Conservation (phyloP, 1,284 basidiomycete species). For the Rhodotorula sp. region DNA sequence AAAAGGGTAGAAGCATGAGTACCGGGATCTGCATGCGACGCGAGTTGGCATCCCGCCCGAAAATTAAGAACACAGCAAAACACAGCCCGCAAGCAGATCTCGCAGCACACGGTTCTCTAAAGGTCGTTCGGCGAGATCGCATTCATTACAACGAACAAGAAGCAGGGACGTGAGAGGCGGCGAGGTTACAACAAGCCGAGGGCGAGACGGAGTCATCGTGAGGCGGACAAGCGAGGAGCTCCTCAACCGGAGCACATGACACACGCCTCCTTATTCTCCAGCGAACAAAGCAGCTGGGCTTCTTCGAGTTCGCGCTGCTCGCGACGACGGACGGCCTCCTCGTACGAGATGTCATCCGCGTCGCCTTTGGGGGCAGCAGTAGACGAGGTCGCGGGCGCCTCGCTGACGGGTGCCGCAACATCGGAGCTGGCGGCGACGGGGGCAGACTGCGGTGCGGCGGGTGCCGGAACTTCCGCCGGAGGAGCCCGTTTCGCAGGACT, state of each 20-base stretch:
- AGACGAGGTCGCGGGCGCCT: conserved; percentile 40
- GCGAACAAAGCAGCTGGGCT: conserved; percentile 73
- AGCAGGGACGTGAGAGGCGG: too few species aligned
- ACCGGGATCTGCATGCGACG: too few species aligned
- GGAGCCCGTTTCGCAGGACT: conserved; percentile 19
- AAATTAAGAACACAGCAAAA: neutral
- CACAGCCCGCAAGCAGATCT: too few species aligned
- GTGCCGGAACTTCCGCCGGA: conserved; percentile 10
- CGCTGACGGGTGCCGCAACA: conserved; percentile 44
- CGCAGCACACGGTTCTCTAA: too few species aligned
- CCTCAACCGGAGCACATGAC: conserved; percentile 39
- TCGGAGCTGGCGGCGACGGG: conserved; percentile 1
- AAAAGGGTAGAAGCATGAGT: too few species aligned
- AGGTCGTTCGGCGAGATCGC: neutral
- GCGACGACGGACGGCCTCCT: conserved; percentile 71
- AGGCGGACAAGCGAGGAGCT: neutral
- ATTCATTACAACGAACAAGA: neutral
- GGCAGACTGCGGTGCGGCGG: conserved; percentile 25
- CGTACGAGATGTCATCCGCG: conserved; percentile 74
- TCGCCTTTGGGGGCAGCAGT: conserved; percentile 48
- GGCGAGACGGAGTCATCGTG: too few species aligned
- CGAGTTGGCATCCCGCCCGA: neutral
- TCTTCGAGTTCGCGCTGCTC: conserved; percentile 74
- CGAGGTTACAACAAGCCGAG: neutral
- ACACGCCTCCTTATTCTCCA: conserved; percentile 69